phyloP scores from a whole-genome alignment of 2,329 filamentous ascomycete genomes.

The Botrytis medusae region DNA sequence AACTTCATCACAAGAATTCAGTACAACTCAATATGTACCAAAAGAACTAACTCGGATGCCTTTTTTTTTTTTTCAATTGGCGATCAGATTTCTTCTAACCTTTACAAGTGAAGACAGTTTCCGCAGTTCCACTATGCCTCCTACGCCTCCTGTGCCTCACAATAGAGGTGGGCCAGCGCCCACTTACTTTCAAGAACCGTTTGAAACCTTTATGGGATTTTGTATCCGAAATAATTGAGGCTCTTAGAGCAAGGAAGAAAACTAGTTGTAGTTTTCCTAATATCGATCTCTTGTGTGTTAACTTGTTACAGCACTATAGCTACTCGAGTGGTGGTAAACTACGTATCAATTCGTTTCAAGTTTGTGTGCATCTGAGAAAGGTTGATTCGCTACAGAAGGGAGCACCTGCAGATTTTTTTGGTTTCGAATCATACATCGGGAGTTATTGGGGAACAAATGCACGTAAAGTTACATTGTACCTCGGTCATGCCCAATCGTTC shows the following conservation, averaged over 20 bases:
- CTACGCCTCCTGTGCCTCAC: neutral
- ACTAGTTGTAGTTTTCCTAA: neutral
- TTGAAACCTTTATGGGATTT: neutral
- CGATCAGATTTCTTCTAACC: neutral
- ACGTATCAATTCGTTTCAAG: neutral
- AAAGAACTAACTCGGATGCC: neutral
- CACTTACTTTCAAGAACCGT: neutral
- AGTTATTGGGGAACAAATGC: neutral
- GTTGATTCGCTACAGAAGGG: neutral
- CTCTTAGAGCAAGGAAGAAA: neutral
- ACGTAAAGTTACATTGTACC: neutral
- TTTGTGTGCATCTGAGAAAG: neutral
- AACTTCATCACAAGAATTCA: neutral
- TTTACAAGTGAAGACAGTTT: neutral
- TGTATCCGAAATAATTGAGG: neutral
- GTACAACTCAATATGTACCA: neutral
- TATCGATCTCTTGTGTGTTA: neutral
- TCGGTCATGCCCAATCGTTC: neutral
- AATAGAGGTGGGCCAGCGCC: neutral
- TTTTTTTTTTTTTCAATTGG: neutral
- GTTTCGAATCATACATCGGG: neutral
- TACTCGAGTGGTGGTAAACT: neutral
- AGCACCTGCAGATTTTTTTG: neutral
- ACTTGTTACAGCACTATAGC: neutral
- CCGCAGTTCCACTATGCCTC: neutral